Base-by-base conservation (phyloP, 1,139 yeast genomes). In the Torulaspora pretoriensis region DNA sequence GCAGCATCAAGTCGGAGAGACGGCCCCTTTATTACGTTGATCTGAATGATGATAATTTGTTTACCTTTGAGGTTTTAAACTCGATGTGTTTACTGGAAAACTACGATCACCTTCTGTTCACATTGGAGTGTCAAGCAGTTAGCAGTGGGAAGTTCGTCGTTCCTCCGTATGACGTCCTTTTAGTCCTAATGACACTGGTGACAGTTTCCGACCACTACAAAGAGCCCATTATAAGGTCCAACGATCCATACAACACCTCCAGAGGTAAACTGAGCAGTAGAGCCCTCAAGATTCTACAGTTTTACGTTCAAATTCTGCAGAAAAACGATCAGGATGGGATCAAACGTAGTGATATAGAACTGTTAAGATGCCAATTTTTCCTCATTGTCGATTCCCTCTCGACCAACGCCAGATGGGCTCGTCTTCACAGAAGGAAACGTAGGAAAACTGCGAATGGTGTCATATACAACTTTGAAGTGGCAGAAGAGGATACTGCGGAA, bases 321-420 rank as follows among this genome's bases (percentile, higher is more conserved):
- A 49, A 45, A 2, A 58, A 57, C 43, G 57, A 60, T 42, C 30
- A 38, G 7, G 33, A 40, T 1, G 38, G 32, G 25, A 48, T 50
- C 43, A 48, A 40, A 8, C 29, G 36, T n/a, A 54, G 58, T 35
- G 56, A 54, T 28, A 39, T 57, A 24, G 63, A 59, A 37, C 46
- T 63, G 16, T 43, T 63, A 32, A 50, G 65, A 31, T 59, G 67
- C 42, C 66, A 63, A 38, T 47, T 63, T 27, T 61, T 61, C 37
- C 17, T 59, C 16, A 56, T 54, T 8, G 39, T 57, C 3, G 67
- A 61, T 42, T 33, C 51, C 1, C 25, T 60, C 10, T 40, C 46
- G 17, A 42, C 48, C 12, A 40, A 41, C 29, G 42, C 38, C 8
- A 19, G 30, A n/a, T 32, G 34, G 16, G 40, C 26, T 4, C 28